Evolutionary conservation across 345 rosid genomes (phyloP).

Genomic region (Dimocarpus longan): DNA sequence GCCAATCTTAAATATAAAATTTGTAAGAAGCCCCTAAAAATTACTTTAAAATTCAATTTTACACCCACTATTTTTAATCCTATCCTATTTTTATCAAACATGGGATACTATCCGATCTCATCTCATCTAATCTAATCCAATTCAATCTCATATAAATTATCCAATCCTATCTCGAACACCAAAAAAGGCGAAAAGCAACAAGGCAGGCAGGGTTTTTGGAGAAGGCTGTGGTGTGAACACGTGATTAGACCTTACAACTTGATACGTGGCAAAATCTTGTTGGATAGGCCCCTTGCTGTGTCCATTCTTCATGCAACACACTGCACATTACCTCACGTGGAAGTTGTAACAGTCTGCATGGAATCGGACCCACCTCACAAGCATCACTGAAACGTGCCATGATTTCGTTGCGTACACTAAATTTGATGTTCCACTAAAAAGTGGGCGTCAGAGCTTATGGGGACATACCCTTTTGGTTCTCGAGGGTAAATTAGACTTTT

Average conservation of each 20-base stretch:
- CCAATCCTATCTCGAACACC: no score
- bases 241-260: conserved; percentile 27
- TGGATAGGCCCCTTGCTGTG: conserved; percentile 6
- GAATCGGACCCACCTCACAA: conserved; percentile 43
- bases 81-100: no score
- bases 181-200: no score
- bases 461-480: background rate
- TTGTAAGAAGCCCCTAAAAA: no score
- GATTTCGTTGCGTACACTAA: conserved; percentile 15
- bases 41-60: no score
- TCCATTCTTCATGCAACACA: conserved; percentile 25
- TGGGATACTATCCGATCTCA: no score
- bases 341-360: conserved; percentile 29
- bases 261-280: conserved; percentile 28
- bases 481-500: background rate
- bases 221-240: conserved; percentile 20
- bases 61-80: no score
- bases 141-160: no score
- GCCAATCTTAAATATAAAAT: no score
- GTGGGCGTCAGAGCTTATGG: background rate
- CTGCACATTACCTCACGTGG: conserved; percentile 54
- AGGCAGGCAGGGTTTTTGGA: background rate
- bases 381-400: conserved; percentile 48
- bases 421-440: conserved; percentile 28
- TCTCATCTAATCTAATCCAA: no score